These are phyloP conservation scores for Starmera dryadoides DNA, from an alignment of 805 yeast species.

Conservation along the genomic window DNA sequence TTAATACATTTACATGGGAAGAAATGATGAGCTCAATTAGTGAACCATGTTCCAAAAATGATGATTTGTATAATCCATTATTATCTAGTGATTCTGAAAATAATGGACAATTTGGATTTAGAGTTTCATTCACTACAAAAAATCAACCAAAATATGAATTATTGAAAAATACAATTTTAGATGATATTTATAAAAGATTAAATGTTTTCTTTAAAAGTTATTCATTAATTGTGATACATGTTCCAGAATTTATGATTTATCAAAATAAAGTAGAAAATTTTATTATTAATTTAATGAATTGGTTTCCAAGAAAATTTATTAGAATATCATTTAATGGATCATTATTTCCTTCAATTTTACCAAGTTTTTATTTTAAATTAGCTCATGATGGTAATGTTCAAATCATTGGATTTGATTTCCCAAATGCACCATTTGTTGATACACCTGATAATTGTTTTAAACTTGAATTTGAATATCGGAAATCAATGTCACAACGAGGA, in stretches of 20 bases:
- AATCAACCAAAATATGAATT: too few species aligned
- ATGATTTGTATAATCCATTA: too few species aligned
- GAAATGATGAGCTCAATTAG: too few species aligned
- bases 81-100: too few species aligned
- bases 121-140: not conserved
- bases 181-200: not conserved
- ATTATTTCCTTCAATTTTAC: not conserved
- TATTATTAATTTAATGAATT: not conserved
- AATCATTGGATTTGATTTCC: not conserved
- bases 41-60: too few species aligned
- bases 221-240: not conserved
- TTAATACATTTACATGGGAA: not conserved
- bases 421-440: not conserved
- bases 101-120: not conserved
- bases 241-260: not conserved
- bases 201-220: not conserved
- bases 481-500: not conserved
- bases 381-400: not conserved
- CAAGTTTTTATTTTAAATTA: not conserved
- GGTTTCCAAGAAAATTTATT: not conserved
- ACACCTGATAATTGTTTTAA: not conserved
- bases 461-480: not conserved
- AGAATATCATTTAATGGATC: not conserved
- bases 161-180: not conserved
- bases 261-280: not conserved